Evolutionary conservation across 202 grass and related monocot species (phyloP).

Genomic region (Carex arenaria): DNA sequence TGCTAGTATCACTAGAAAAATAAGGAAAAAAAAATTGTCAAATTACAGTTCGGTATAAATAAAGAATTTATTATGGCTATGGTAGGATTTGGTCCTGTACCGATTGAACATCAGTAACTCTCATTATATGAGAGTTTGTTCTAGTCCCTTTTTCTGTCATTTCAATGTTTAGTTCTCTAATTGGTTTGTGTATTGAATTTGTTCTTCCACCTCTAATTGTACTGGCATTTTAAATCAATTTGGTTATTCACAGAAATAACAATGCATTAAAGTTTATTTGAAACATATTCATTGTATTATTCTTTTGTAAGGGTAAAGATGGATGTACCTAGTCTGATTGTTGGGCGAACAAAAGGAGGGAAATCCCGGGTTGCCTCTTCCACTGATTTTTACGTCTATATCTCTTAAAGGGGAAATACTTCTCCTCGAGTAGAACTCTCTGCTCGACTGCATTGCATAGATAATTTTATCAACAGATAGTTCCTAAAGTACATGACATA

Average conservation of each 20-base stretch:
- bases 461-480: neutral
- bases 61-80: neutral
- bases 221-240: neutral
- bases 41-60: neutral
- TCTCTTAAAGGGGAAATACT: constrained; percentile 43
- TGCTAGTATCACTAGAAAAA: constrained; percentile 27
- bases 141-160: neutral
- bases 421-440: constrained; percentile 35
- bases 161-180: neutral
- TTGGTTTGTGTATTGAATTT: neutral
- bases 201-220: neutral
- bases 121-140: neutral
- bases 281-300: neutral
- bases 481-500: neutral
- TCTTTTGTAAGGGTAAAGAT: neutral
- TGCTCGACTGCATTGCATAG: constrained; percentile 25
- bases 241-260: neutral
- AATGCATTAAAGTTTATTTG: neutral
- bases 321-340: constrained; percentile 27
- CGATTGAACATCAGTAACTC: neutral
- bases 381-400: constrained; percentile 19
- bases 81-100: neutral
- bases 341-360: constrained; percentile 23
- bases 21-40: constrained; percentile 4
- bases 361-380: constrained; percentile 20